Evolutionary conservation across 306 rosid genomes (phyloP).

Genomic region (Pueraria montana): DNA sequence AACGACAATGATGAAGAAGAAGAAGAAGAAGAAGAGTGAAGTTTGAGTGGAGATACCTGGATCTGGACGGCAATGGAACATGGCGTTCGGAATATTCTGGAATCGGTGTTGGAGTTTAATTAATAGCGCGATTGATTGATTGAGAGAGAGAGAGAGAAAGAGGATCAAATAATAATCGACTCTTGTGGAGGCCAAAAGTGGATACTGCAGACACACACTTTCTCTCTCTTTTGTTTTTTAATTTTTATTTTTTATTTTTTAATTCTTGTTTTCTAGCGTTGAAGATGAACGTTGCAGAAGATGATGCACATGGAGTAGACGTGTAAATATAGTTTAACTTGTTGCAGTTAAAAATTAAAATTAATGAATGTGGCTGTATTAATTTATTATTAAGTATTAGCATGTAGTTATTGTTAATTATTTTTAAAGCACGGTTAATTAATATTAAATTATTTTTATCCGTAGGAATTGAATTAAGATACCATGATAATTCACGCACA

Average conservation of each 20-base stretch:
- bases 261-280: not conserved
- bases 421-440: too few relatives aligned
- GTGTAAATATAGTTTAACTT: not conserved
- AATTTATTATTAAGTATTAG: too few relatives aligned
- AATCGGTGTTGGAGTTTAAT: slow-evolving; percentile 1
- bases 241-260: not conserved
- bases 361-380: too few relatives aligned
- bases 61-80: slow-evolving; percentile 38
- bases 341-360: not conserved
- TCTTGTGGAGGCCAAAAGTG: slow-evolving; percentile 14
- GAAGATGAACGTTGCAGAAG: not conserved
- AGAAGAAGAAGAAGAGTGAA: not conserved
- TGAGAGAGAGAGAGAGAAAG: not conserved
- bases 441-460: too few relatives aligned
- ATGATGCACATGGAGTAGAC: slow-evolving; percentile 8
- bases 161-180: slow-evolving; percentile 1
- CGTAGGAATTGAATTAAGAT: too few relatives aligned
- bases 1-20: not conserved
- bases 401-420: too few relatives aligned
- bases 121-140: not conserved
- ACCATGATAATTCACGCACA: too few relatives aligned
- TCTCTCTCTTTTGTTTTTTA: not conserved
- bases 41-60: slow-evolving; percentile 37
- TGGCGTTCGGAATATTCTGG: slow-evolving; percentile 51
- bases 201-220: slow-evolving; percentile 11